Evolutionary conservation across 164 flowering plant species (phyloP), one percentile per base, ranked within the genome.

Genomic region (Litsea cubeba): DNA sequence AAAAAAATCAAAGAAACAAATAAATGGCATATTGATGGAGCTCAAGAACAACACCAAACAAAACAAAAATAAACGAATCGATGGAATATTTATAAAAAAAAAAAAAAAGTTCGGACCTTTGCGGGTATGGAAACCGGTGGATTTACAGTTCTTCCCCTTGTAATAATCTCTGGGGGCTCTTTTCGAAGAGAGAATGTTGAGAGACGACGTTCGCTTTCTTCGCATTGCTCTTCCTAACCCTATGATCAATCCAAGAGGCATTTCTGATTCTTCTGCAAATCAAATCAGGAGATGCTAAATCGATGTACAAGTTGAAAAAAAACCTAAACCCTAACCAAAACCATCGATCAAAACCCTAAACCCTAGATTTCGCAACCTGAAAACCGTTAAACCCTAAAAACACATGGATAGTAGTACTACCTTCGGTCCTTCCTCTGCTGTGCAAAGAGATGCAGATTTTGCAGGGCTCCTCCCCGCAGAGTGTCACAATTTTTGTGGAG

Each of bases 111-210:
- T 30, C 6, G 20, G 60, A 91, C 98, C 98, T 92, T 95, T 95
- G 69, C 95, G 90, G 57, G 98, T 95, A 57, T 91, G 97, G 76
- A 95, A 95, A 82, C 98, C 98, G 72, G 94, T 91, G 8, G 98
- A 87, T 79, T 87, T 93, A 88, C 98, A 95, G 74, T 90, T 90
- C 81, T 93, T 95, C 6, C 99, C 99, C 84, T 95, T 95, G 84
- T 95, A 92, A 82, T 88, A 94, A 80, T 88, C 84, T 30, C 90
- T 74, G 2, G 97, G 95, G 4, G 88, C 96, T 22, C 94, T 77
- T 72, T 92, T 95, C 0, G 99, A 88, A 0, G 95, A 86, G 14
- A 95, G 90, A 76, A 93, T 95, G 74, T 86, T 86, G 40, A 95
- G 91, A 0, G 99, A 90, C 5, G 99, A 90, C 8, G 97, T 83